Evolutionary conservation across 2,329 filamentous ascomycete species (phyloP), one percentile per base, ranked within the genome.

Genomic region (Ceratocystis lukuohia): DNA sequence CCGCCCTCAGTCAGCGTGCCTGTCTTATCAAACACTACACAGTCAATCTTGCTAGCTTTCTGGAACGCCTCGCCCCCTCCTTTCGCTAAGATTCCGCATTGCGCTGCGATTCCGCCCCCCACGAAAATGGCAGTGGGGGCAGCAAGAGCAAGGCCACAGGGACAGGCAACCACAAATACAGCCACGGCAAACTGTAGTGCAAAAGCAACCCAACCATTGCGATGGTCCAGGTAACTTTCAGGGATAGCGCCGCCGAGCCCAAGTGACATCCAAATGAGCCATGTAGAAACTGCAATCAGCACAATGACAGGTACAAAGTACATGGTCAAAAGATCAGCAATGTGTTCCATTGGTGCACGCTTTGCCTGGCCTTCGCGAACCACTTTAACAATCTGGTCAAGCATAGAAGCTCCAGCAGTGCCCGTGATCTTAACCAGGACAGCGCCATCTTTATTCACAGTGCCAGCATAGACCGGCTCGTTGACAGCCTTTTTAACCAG

Each of bases 11-110:
- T 94, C 67, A 95, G 77, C 0, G 90, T 95, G 1, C 90, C 90
- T 0, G 90, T 95, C 79, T 95, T 94, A 79, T 95, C 90, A 73
- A 95, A 94, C 0, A 94, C 88, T 48, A 94, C 85, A 64, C 86
- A 87, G 73, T 91, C 85, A 57, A 92, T 80, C 10, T 82, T 83
- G 73, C 88, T 91, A 3, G 89, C 89, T 76, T 91, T 90, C 74
- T 93, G 88, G 72, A 94, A 93, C 0, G 89, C 90, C 73, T 92
- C 88, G 44, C 90, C 90, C 25, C 90, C 90, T 25, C 90, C 89
- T 74, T 91, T 91, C 70, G 88, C 89, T 0, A 95, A 79, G 65
- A 95, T 91, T 1, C 90, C 90, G 71, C 89, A 77, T 73, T 88
- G 86, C 5, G 90, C 90, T 1, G 90, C 90, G 20, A 94, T 77